Percentiles rank a stretch among this genome's conserved stretches.
These are phyloP conservation scores for Aaosphaeria arxii DNA, from an alignment of 2,329 filamentous ascomycete genomes.

Conservation along the genomic window DNA sequence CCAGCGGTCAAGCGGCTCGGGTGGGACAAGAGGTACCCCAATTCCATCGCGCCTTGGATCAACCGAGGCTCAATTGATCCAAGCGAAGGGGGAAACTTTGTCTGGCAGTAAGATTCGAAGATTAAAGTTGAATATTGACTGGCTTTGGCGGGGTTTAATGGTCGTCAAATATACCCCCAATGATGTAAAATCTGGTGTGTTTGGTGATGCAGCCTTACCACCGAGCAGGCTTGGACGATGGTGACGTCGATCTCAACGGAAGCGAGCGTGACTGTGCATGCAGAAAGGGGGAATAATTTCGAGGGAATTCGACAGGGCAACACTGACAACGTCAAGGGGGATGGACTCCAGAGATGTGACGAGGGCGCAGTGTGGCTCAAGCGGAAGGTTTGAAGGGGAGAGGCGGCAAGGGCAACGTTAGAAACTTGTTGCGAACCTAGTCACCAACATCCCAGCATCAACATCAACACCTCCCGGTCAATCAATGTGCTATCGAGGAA, in stretches of 20 bases:
- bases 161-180: too few relatives aligned
- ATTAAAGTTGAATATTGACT: too few relatives aligned
- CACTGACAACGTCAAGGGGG: neutral
- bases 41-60: too few relatives aligned
- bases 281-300: constrained; percentile 5
- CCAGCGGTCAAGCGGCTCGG: too few relatives aligned
- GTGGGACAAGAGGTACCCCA: too few relatives aligned
- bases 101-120: too few relatives aligned
- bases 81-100: too few relatives aligned
- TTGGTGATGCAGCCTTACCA: too few relatives aligned
- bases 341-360: neutral
- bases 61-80: too few relatives aligned
- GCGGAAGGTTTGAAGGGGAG: neutral
- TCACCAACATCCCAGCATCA: neutral
- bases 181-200: too few relatives aligned
- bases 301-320: neutral
- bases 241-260: constrained; percentile 18
- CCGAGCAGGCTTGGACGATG: neutral
- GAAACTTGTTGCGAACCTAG: neutral
- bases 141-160: too few relatives aligned
- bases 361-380: neutral
- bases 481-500: too few relatives aligned
- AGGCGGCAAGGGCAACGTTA: neutral
- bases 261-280: constrained; percentile 8
- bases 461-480: neutral